A percentile compares a stretch with the other conserved stretches of the same genome.
phyloP scores from a whole-genome alignment of 805 yeast species.

The Candida piceae region DNA sequence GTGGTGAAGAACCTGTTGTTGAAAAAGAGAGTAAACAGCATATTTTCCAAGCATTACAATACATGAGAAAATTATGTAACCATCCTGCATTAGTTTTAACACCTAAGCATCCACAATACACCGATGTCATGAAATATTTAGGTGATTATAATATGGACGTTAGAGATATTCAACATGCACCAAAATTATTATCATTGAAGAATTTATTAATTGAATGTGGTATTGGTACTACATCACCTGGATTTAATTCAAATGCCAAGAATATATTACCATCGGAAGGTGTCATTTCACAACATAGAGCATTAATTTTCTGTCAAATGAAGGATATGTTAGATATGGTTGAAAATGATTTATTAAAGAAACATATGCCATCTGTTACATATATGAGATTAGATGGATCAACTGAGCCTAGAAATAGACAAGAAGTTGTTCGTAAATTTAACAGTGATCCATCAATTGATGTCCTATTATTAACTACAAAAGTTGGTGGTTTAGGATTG shows the following conservation, averaged over 20 bases:
- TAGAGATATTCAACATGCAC: slow-evolving; percentile 79
- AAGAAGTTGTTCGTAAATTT: slow-evolving; percentile 83
- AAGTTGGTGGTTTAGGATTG: slow-evolving; percentile 98
- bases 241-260: slow-evolving; percentile 17
- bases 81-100: slow-evolving; percentile 90
- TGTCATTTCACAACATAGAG: slow-evolving; percentile 90
- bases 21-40: slow-evolving; percentile 63
- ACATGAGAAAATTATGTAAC: slow-evolving; percentile 94
- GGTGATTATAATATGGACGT: slow-evolving; percentile 52
- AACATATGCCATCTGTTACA: slow-evolving; percentile 83
- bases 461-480: slow-evolving; percentile 84
- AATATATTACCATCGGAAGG: slow-evolving; percentile 33
- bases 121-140: slow-evolving; percentile 60
- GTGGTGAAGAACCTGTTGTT: slow-evolving; percentile 17
- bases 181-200: slow-evolving; percentile 78
- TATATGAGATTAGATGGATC: slow-evolving; percentile 94
- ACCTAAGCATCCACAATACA: slow-evolving; percentile 76
- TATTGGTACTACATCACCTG: slow-evolving; percentile 49
- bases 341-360: slow-evolving; percentile 79
- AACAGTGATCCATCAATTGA: slow-evolving; percentile 97
- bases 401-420: slow-evolving; percentile 89
- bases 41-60: slow-evolving; percentile 94
- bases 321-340: slow-evolving; percentile 98
- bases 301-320: slow-evolving; percentile 90
- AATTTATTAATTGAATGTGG: slow-evolving; percentile 88